phyloP scores from a whole-genome alignment of 2,329 filamentous ascomycete genomes.

The Trichoderma simmonsii region DNA sequence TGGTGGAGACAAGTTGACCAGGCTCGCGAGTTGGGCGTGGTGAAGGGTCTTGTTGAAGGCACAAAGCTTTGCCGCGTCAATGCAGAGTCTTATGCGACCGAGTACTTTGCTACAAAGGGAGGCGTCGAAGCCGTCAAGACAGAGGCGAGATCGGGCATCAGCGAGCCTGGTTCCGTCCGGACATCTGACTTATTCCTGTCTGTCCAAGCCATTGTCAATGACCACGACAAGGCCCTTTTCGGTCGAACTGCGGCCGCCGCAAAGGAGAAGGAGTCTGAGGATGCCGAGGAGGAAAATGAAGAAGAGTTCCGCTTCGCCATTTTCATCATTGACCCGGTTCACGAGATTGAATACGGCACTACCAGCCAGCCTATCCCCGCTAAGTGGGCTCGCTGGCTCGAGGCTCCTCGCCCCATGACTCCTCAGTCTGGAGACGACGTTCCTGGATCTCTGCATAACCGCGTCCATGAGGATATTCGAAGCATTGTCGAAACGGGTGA shows the following conservation, averaged over 20 bases:
- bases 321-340: slow-evolving; percentile 82
- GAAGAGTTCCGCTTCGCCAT: slow-evolving; percentile 70
- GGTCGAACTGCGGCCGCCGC: slow-evolving; percentile 51
- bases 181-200: slow-evolving; percentile 93
- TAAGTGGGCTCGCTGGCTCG: slow-evolving; percentile 88
- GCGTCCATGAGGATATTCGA: slow-evolving; percentile 74
- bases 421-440: slow-evolving; percentile 51
- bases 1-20: slow-evolving; percentile 81
- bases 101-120: slow-evolving; percentile 76
- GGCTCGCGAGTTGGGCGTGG: slow-evolving; percentile 72
- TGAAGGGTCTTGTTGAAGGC: slow-evolving; percentile 78
- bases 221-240: slow-evolving; percentile 66
- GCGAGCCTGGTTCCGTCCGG: slow-evolving; percentile 82
- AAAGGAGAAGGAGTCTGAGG: slow-evolving; percentile 52
- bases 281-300: slow-evolving; percentile 48
- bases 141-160: slow-evolving; percentile 73
- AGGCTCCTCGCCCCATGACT: slow-evolving; percentile 62
- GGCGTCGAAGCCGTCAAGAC: slow-evolving; percentile 78
- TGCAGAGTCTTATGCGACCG: slow-evolving; percentile 81
- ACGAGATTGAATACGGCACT: slow-evolving; percentile 81
- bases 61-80: slow-evolving; percentile 88
- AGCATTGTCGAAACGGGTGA: slow-evolving; percentile 73
- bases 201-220: slow-evolving; percentile 79
- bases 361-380: slow-evolving; percentile 79
- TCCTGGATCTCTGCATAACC: slow-evolving; percentile 35